These are phyloP conservation scores for Brassica carinata DNA, from an alignment of 345 rosid genomes.

Conservation along the genomic window DNA sequence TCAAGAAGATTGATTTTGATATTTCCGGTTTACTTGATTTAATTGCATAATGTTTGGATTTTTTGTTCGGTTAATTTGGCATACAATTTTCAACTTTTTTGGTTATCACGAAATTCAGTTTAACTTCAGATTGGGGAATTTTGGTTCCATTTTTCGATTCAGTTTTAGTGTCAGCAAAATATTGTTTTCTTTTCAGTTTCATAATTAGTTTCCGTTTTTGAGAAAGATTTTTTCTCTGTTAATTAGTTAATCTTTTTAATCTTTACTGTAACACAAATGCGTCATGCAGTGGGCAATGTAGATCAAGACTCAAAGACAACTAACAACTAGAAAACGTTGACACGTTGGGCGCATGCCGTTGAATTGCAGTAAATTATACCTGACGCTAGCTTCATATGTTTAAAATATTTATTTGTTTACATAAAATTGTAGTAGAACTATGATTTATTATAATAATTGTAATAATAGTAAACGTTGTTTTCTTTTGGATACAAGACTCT, in stretches of 20 bases:
- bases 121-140: not conserved
- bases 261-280: constrained; percentile 12
- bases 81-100: not conserved
- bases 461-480: not conserved
- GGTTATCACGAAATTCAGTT: not conserved
- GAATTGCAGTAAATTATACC: constrained; percentile 22
- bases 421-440: not conserved
- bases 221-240: not conserved
- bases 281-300: constrained; percentile 27
- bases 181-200: not conserved
- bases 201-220: not conserved
- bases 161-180: not conserved
- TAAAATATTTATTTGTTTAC: not conserved
- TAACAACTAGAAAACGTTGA: not conserved
- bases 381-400: not conserved
- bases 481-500: not conserved
- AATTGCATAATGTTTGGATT: not conserved
- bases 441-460: not conserved
- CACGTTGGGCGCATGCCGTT: constrained; percentile 40
- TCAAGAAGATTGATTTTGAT: not conserved
- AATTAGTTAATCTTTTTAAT: not conserved
- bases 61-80: not conserved
- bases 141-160: not conserved
- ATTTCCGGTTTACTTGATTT: not conserved
- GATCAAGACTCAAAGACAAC: constrained; percentile 19